Evolutionary conservation across 805 yeast species (phyloP).

Genomic region (Yamadazyma olivae): DNA sequence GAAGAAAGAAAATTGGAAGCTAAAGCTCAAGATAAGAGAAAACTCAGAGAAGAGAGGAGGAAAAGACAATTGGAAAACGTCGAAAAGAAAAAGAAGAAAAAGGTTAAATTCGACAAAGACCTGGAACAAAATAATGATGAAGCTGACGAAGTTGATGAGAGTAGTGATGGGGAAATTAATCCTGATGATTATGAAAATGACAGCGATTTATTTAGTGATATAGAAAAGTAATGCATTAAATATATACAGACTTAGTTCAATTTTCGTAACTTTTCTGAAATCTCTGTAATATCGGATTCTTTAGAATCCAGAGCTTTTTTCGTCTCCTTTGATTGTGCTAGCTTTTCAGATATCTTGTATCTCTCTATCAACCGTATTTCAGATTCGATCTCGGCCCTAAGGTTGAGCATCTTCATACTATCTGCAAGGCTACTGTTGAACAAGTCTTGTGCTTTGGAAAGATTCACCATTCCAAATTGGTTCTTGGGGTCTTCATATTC

Average conservation of each 20-base stretch:
- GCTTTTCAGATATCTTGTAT: too few species aligned
- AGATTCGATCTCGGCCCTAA: too few species aligned
- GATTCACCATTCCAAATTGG: not conserved
- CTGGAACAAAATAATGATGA: constrained; percentile 52
- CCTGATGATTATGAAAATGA: constrained; percentile 49
- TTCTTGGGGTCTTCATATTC: not conserved
- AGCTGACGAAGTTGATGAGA: constrained; percentile 32
- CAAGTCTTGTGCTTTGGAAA: not conserved
- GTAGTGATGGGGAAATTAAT: constrained; percentile 25
- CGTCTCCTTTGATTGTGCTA: too few species aligned
- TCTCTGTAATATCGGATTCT: too few species aligned
- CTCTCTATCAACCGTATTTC: too few species aligned
- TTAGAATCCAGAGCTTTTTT: too few species aligned
- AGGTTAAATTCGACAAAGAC: constrained; percentile 20
- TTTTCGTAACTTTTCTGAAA: too few species aligned
- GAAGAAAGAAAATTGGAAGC: constrained; percentile 64
- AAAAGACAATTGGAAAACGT: constrained; percentile 78
- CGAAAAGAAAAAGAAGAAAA: constrained; percentile 67
- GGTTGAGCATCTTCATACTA: too few species aligned
- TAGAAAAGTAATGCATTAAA: constrained; percentile 2
- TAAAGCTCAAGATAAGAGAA: constrained; percentile 59
- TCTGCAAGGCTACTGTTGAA: too few species aligned
- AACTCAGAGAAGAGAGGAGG: constrained; percentile 67
- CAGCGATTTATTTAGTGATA: constrained; percentile 45
- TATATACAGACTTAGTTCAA: too few species aligned